Percentiles rank a stretch among this genome's conserved stretches.
phyloP scores from a whole-genome alignment of 371 early-diverging fungal genomes.

The Apophysomyces variabilis region DNA sequence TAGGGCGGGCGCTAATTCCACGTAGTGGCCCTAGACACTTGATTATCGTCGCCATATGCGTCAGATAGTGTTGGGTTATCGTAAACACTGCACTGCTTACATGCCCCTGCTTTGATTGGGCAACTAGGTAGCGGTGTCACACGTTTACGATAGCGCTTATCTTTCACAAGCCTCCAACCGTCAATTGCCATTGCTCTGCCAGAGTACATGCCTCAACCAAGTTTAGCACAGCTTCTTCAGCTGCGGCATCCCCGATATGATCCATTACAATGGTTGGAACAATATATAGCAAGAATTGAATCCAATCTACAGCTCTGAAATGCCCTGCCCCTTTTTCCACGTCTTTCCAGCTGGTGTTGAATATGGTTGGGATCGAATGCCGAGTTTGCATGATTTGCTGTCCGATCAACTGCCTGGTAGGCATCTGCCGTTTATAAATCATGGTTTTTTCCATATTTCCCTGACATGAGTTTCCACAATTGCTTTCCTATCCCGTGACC shows the following conservation, averaged over 20 bases:
- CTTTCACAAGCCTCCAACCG: neutral
- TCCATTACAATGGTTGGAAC: neutral
- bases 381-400: neutral
- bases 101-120: neutral
- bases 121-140: neutral
- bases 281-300: neutral
- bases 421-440: neutral
- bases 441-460: neutral
- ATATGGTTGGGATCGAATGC: neutral
- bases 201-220: too few relatives aligned
- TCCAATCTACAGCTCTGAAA: neutral
- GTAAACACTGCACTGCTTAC: neutral
- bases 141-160: neutral
- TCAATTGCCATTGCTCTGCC: neutral
- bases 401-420: neutral
- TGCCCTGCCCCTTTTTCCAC: neutral
- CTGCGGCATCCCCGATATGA: neutral
- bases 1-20: neutral
- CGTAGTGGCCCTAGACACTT: neutral
- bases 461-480: neutral
- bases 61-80: neutral
- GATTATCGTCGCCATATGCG: neutral
- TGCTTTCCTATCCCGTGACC: neutral
- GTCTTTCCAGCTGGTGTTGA: neutral
- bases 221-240: neutral